These are phyloP conservation scores for Xylaria sp. DNA, from an alignment of 2,329 filamentous ascomycete species.

Conservation along the genomic window DNA sequence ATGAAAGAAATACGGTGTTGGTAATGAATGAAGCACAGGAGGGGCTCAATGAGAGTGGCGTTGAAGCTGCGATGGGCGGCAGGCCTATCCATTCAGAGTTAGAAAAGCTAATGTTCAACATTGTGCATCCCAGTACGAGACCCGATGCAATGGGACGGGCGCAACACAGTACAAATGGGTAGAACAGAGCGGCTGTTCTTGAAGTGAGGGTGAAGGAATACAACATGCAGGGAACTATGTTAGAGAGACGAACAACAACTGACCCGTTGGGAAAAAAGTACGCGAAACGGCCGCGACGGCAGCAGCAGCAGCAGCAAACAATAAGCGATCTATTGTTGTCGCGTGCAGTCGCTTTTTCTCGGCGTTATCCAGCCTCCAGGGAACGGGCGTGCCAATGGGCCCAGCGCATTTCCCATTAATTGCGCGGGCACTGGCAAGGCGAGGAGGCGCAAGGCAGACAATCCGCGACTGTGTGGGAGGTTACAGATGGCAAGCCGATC, in stretches of 20 bases:
- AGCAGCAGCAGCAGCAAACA: constrained; percentile 12
- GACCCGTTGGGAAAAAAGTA: constrained; percentile 21
- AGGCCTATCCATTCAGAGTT: constrained; percentile 29
- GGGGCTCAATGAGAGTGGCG: constrained; percentile 3
- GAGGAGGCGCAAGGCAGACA: constrained; percentile 27
- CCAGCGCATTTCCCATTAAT: constrained; percentile 50
- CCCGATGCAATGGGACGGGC: constrained; percentile 30
- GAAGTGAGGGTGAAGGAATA: neutral
- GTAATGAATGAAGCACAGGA: constrained; percentile 13
- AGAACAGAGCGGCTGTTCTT: constrained; percentile 5
- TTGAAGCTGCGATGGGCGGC: constrained; percentile 26
- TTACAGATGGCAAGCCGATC: constrained; percentile 22
- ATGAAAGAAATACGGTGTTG: constrained; percentile 45
- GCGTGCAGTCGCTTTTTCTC: constrained; percentile 43
- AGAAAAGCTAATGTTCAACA: constrained; percentile 29
- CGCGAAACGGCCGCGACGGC: constrained; percentile 21
- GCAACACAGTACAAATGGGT: constrained; percentile 5
- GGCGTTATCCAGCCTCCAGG: constrained; percentile 50
- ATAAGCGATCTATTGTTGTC: constrained; percentile 40
- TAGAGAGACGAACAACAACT: constrained; percentile 19
- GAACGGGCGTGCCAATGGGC: constrained; percentile 47
- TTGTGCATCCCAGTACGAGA: constrained; percentile 22
- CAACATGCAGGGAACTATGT: neutral
- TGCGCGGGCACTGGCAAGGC: constrained; percentile 42
- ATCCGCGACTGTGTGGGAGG: constrained; percentile 19